These are phyloP conservation scores for Plectosphaerella plurivora DNA, from an alignment of 2,329 filamentous ascomycete genomes.

Conservation along the genomic window DNA sequence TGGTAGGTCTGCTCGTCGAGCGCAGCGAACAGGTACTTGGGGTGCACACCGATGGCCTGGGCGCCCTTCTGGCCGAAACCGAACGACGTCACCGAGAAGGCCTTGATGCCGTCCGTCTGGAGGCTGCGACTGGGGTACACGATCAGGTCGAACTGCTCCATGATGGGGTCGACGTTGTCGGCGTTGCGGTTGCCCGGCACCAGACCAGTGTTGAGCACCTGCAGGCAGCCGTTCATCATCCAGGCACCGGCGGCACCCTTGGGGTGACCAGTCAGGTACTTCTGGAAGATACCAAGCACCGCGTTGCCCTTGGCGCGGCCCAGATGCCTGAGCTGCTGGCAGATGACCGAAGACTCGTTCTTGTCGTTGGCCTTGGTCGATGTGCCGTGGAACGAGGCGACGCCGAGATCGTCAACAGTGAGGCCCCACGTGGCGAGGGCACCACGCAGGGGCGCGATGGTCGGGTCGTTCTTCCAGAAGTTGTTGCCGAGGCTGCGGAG, in stretches of 20 bases:
- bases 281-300: constrained; percentile 96
- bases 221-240: constrained; percentile 99
- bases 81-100: constrained; percentile 97
- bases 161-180: constrained; percentile 91
- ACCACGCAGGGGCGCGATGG: constrained; percentile 92
- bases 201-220: constrained; percentile 88
- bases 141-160: constrained; percentile 98
- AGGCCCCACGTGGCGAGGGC: constrained; percentile 97
- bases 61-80: constrained; percentile 99
- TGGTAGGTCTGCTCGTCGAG: constrained; percentile 81
- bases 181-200: constrained; percentile 97
- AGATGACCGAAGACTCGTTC: constrained; percentile 97
- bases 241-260: constrained; percentile 99
- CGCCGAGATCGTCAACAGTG: constrained; percentile 89
- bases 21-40: constrained; percentile 92
- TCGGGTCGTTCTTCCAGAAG: constrained; percentile 96
- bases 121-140: constrained; percentile 93
- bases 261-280: constrained; percentile 96
- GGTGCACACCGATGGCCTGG: constrained; percentile 94
- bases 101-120: constrained; percentile 97
- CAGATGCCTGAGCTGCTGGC: constrained; percentile 91
- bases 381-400: constrained; percentile 98
- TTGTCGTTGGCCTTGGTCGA: constrained; percentile 99
- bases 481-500: constrained; percentile 92
- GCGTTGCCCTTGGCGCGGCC: constrained; percentile 96